Percentiles rank a stretch among this genome's conserved stretches.
Conservation (phyloP, 1,284 basidiomycete genomes). For the Ceratobasidium sp. region DNA sequence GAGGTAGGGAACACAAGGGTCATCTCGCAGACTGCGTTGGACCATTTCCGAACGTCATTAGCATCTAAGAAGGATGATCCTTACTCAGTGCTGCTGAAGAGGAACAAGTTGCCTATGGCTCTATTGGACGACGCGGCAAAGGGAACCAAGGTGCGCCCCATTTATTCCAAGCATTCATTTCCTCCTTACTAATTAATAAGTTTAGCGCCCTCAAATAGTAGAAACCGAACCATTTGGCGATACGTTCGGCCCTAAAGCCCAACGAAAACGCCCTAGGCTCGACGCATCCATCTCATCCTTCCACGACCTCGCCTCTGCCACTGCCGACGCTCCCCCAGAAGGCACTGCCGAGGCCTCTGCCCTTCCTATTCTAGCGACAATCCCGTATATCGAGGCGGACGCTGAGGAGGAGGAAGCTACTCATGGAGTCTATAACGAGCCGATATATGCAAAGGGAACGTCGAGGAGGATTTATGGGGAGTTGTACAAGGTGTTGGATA, state of each 20-base stretch:
- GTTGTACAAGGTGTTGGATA: slow-evolving; percentile 99
- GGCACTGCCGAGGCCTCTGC: slow-evolving; percentile 60
- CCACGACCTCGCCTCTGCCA: slow-evolving; percentile 78
- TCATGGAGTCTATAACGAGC: slow-evolving; percentile 72
- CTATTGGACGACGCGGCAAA: slow-evolving; percentile 89
- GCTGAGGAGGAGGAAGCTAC: slow-evolving; percentile 57
- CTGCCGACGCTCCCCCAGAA: slow-evolving; percentile 44
- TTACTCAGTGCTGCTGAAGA: slow-evolving; percentile 90
- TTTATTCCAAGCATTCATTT: background rate
- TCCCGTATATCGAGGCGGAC: slow-evolving; percentile 50
- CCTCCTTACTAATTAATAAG: slow-evolving; percentile 1
- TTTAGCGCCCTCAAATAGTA: slow-evolving; percentile 87
- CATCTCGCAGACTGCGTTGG: slow-evolving; percentile 94
- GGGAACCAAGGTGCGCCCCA: slow-evolving; percentile 72
- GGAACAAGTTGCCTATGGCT: slow-evolving; percentile 96
- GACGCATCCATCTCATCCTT: slow-evolving; percentile 80
- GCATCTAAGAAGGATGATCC: slow-evolving; percentile 88
- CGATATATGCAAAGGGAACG: slow-evolving; percentile 93
- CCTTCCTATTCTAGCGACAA: slow-evolving; percentile 27
- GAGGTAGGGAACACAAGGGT: slow-evolving; percentile 94
- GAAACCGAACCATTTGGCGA: slow-evolving; percentile 93
- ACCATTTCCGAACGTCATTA: slow-evolving; percentile 93
- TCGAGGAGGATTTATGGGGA: slow-evolving; percentile 97
- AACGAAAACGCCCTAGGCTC: slow-evolving; percentile 88
- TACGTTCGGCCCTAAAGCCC: slow-evolving; percentile 94